Evolutionary conservation across 2,329 filamentous ascomycete genomes (phyloP).

Genomic region (Apiospora koreana): DNA sequence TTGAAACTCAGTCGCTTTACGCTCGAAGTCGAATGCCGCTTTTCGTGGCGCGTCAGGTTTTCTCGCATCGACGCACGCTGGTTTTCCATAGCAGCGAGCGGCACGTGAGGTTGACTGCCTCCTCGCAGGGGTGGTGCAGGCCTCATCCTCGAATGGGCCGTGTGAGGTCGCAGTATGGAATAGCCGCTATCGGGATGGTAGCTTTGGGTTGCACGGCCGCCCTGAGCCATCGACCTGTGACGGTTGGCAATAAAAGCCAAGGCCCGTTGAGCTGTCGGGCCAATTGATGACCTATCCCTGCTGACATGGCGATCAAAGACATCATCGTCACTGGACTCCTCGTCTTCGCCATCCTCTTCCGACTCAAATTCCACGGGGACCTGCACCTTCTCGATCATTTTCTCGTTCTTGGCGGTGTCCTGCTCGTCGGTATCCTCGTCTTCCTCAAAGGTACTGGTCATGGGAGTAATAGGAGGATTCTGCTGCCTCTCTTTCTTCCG

Average conservation of each 20-base stretch:
- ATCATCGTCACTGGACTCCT: constrained; percentile 42
- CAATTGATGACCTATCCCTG: constrained; percentile 38
- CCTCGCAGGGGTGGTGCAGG: constrained; percentile 45
- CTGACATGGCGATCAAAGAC: constrained; percentile 33
- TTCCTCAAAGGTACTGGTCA: constrained; percentile 53
- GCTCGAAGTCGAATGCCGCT: constrained; percentile 55
- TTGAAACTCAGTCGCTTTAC: constrained; percentile 61
- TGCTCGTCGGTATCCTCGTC: constrained; percentile 49
- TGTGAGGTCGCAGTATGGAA: constrained; percentile 50
- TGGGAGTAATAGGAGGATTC: constrained; percentile 32
- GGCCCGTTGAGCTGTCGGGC: constrained; percentile 49
- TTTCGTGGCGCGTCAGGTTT: constrained; percentile 39
- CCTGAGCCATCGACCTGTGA: constrained; percentile 37
- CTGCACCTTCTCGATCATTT: neutral
- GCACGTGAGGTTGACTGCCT: constrained; percentile 51
- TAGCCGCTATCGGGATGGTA: constrained; percentile 31
- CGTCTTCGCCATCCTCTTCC: constrained; percentile 39
- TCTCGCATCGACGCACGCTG: constrained; percentile 34
- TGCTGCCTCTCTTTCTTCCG: constrained; percentile 42
- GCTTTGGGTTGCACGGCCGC: constrained; percentile 30
- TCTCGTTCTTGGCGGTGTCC: constrained; percentile 27
- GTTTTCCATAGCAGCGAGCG: constrained; percentile 27
- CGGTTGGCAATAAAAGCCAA: constrained; percentile 52
- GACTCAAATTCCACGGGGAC: constrained; percentile 36
- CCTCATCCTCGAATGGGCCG: constrained; percentile 50